These are phyloP conservation scores for Laburnicola sp. DNA, from an alignment of 2,329 filamentous ascomycete species.

Conservation along the genomic window DNA sequence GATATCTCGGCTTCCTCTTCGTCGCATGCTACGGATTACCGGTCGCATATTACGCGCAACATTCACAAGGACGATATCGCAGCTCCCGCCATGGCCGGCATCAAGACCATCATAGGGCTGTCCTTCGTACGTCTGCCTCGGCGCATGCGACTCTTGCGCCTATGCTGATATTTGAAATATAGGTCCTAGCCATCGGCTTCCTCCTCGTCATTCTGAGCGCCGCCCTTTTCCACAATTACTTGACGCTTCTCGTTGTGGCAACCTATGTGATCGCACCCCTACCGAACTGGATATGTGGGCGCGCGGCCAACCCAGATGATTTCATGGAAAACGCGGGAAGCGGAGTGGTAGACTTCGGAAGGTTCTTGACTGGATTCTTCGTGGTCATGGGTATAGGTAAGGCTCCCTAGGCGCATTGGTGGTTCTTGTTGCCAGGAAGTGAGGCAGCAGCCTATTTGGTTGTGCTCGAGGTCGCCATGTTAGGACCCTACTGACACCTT, in stretches of 20 bases:
- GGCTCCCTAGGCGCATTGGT: conserved; percentile 35
- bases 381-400: conserved; percentile 96
- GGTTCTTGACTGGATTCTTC: conserved; percentile 92
- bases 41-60: background rate
- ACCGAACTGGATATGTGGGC: conserved; percentile 93
- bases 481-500: conserved; percentile 16
- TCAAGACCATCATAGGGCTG: conserved; percentile 98
- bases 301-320: conserved; percentile 90
- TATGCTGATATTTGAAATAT: conserved; percentile 9
- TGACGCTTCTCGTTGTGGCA: conserved; percentile 90
- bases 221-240: conserved; percentile 92
- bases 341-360: conserved; percentile 86
- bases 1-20: background rate
- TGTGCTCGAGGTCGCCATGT: background rate
- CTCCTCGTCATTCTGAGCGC: conserved; percentile 98
- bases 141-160: background rate
- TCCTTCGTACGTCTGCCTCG: conserved; percentile 74
- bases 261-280: conserved; percentile 93
- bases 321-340: conserved; percentile 85
- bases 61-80: background rate
- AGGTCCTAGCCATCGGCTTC: conserved; percentile 96
- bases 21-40: background rate
- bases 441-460: too few relatives aligned
- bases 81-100: conserved; percentile 68
- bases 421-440: background rate